Evolutionary conservation across 495 filamentous ascomycete genomes (phyloP).

Genomic region (Neurospora cerealis): DNA sequence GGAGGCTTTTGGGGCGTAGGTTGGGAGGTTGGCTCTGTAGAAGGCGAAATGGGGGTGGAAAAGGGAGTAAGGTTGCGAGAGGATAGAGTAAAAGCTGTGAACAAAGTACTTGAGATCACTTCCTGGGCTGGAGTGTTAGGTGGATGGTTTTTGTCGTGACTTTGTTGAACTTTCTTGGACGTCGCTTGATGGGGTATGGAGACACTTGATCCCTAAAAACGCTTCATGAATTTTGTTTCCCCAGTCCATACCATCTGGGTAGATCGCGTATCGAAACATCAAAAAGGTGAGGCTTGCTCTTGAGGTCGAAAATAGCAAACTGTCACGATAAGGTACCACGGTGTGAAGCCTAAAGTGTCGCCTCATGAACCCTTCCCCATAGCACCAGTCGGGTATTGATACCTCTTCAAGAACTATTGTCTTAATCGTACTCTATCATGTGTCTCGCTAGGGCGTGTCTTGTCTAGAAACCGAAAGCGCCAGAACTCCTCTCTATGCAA

Average conservation of each 20-base stretch:
- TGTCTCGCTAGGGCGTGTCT: not conserved
- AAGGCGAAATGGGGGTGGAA: not conserved
- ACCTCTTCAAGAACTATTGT: not conserved
- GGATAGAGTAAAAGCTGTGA: not conserved
- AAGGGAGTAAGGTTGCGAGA: not conserved
- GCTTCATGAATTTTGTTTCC: too few relatives aligned
- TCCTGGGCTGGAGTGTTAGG: not conserved
- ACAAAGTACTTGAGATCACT: not conserved
- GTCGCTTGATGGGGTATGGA: not conserved
- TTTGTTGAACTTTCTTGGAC: not conserved
- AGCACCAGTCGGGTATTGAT: not conserved
- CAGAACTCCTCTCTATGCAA: not conserved
- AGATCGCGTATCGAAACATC: not conserved
- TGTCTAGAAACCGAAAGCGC: not conserved
- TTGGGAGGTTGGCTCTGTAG: not conserved
- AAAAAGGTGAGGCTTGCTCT: not conserved
- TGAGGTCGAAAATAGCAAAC: not conserved
- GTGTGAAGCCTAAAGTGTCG: not conserved
- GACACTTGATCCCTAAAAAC: not conserved
- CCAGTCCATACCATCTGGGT: not conserved
- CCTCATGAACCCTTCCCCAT: not conserved
- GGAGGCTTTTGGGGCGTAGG: constrained; percentile 28
- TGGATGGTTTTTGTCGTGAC: not conserved
- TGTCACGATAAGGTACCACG: not conserved
- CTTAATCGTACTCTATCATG: not conserved